Base-by-base conservation (phyloP, 441 rosid species). In the Biscutella laevigata region DNA sequence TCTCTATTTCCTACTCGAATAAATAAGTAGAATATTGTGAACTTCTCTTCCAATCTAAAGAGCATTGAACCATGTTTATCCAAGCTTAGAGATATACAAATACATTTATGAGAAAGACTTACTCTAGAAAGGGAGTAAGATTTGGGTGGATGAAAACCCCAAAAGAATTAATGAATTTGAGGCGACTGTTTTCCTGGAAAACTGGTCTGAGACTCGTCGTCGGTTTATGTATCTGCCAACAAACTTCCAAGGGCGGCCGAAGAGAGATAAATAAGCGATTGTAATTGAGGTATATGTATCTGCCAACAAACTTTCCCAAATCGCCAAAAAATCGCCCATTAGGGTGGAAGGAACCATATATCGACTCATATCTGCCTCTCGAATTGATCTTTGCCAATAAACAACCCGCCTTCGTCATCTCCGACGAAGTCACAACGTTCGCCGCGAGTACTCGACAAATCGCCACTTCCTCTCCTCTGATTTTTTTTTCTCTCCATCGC, bases 151-250 rank as follows among this genome's bases (percentile, higher is more conserved):
- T 76, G 77, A 68, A 57, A 62, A 74, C 78, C 44, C 87, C 77
- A 53, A 64, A 25, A 43, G 69, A 71, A 54, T 84, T 65, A 62
- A 62, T 77, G 71, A 77, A 61, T 63, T 72, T 77, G 55, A 74
- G 69, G 46, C 66, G 58, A 27, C 72, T 66, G 40, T 63, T 79
- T 26, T 47, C 75, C 22, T 40, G 58, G 40, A 74, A 67, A 24
- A 67, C 45, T 25, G 66, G 59, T 66, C 76, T 49, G 69, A 70
- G 55, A 70, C 75, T 71, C 66, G 65, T 24, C n/a, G n/a, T n/a
- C 4, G 83, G 71, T 38, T 77, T 65, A 62, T 71, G 95, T 7
- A 77, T 69, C 53, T 73, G 86, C 69, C 80, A 74, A 56, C 69
- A 70, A 64, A 75, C 72, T 59, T 85, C 96, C 94, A 87, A 87